Evolutionary conservation across 768 basidiomycete species (phyloP).

Genomic region (Suillus occidentalis): DNA sequence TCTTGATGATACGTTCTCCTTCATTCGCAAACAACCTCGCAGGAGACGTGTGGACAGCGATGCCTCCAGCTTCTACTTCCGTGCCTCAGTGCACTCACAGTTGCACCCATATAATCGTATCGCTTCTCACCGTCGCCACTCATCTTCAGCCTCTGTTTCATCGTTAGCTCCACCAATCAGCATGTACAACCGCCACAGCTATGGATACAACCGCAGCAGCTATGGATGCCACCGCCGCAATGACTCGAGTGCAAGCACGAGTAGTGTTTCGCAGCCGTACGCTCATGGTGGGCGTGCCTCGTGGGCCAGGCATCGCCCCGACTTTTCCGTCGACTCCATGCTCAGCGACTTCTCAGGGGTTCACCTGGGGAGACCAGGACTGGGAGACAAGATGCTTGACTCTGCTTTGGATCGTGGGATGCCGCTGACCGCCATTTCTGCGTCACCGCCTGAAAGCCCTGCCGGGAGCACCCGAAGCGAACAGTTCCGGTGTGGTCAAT

Average conservation of each 20-base stretch:
- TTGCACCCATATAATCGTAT: constrained; percentile 37
- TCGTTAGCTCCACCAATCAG: constrained; percentile 68
- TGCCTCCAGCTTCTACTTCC: constrained; percentile 76
- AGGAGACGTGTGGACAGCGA: constrained; percentile 70
- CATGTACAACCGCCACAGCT: constrained; percentile 64
- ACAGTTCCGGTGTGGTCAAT: constrained; percentile 13
- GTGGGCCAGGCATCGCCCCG: constrained; percentile 59
- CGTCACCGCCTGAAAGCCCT: constrained; percentile 56
- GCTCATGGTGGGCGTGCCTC: constrained; percentile 55
- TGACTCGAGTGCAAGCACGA: constrained; percentile 59
- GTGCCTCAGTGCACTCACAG: constrained; percentile 25
- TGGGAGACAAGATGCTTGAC: constrained; percentile 90
- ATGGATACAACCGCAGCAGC: constrained; percentile 57
- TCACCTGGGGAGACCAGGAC: constrained; percentile 64
- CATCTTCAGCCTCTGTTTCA: constrained; percentile 55
- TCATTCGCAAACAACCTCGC: constrained; percentile 40
- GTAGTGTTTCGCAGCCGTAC: constrained; percentile 58
- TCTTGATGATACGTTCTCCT: constrained; percentile 76
- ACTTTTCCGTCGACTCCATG: constrained; percentile 63
- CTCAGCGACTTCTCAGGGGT: constrained; percentile 61
- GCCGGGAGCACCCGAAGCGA: constrained; percentile 19
- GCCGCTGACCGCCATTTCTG: constrained; percentile 62
- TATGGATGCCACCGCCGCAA: constrained; percentile 51
- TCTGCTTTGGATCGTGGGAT: constrained; percentile 50
- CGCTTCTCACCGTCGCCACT: constrained; percentile 54